Conservation (phyloP, 208 protist genomes). For the Leptomonas seymouri region DNA sequence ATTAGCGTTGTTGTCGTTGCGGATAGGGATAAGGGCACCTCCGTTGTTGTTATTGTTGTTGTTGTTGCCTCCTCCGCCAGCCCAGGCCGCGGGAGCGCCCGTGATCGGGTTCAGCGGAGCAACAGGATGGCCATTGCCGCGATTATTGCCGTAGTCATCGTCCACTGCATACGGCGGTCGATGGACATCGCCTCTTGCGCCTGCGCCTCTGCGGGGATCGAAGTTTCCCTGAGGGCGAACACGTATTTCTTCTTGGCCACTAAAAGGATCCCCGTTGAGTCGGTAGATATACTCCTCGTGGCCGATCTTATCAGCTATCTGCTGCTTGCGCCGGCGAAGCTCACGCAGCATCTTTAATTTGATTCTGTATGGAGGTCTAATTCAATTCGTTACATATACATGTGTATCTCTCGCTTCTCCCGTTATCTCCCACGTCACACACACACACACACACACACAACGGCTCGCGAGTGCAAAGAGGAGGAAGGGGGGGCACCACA, state of each 20-base stretch:
- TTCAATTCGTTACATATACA: neutral
- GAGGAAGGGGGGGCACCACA: too few relatives aligned
- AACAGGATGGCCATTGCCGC: constrained; percentile 4
- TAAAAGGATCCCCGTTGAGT: constrained; percentile 44
- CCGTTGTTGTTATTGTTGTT: constrained; percentile 10
- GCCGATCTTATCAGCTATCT: constrained; percentile 81
- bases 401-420: neutral
- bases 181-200: constrained; percentile 4
- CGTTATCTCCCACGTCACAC: too few relatives aligned
- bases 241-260: constrained; percentile 25
- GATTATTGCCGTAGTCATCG: constrained; percentile 13
- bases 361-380: too few relatives aligned
- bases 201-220: constrained; percentile 13
- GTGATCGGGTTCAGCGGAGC: constrained; percentile 22
- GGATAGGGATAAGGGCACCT: constrained; percentile 4
- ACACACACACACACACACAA: too few relatives aligned
- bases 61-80: neutral
- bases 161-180: constrained; percentile 38
- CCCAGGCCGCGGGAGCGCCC: constrained; percentile 4
- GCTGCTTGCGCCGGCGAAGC: constrained; percentile 60
- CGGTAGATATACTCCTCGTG: constrained; percentile 81
- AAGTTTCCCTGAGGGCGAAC: constrained; percentile 37
- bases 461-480: too few relatives aligned
- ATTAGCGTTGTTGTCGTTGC: constrained; percentile 9
- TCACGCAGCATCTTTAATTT: constrained; percentile 44